Percentiles rank a stretch among this genome's conserved stretches.
Evolutionary conservation across 371 early-diverging fungal genomes (phyloP).

Genomic region (Mortierella sp.): DNA sequence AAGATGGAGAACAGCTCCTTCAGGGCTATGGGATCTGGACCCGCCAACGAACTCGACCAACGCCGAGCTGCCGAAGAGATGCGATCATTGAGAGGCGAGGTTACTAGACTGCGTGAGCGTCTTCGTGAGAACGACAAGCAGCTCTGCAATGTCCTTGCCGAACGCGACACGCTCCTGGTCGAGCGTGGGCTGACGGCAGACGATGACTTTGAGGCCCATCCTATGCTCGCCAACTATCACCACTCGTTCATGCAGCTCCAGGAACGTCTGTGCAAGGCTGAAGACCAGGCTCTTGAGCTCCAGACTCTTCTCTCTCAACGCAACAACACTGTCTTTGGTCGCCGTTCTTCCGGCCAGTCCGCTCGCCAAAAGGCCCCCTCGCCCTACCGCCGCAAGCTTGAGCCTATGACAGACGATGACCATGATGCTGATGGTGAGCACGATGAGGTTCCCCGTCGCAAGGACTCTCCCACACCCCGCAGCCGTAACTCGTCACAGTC

Average conservation of each 20-base stretch:
- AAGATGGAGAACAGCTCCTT: constrained; percentile 69
- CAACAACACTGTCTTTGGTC: constrained; percentile 28
- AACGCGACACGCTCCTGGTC: constrained; percentile 70
- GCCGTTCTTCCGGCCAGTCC: constrained; percentile 7
- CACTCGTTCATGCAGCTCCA: constrained; percentile 65
- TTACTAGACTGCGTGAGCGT: constrained; percentile 64
- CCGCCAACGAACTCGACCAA: constrained; percentile 40
- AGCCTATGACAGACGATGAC: constrained; percentile 33
- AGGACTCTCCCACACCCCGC: constrained; percentile 27
- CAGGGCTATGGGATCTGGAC: constrained; percentile 57
- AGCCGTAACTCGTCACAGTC: constrained; percentile 20
- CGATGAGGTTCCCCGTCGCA: constrained; percentile 21
- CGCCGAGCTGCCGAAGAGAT: constrained; percentile 61
- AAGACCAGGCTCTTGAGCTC: constrained; percentile 41
- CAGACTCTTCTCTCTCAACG: constrained; percentile 29
- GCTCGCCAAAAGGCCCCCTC: constrained; percentile 28
- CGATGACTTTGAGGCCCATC: constrained; percentile 57
- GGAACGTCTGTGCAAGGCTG: constrained; percentile 58
- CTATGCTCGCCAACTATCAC: constrained; percentile 67
- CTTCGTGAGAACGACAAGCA: constrained; percentile 59
- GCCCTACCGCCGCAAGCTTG: constrained; percentile 17
- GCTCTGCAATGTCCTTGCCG: constrained; percentile 65
- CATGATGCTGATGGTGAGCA: constrained; percentile 46
- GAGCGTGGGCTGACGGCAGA: constrained; percentile 60
- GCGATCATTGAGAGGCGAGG: constrained; percentile 58